Evolutionary conservation across 2,329 filamentous ascomycete species (phyloP).

Genomic region (Dothideomycetes sp.): DNA sequence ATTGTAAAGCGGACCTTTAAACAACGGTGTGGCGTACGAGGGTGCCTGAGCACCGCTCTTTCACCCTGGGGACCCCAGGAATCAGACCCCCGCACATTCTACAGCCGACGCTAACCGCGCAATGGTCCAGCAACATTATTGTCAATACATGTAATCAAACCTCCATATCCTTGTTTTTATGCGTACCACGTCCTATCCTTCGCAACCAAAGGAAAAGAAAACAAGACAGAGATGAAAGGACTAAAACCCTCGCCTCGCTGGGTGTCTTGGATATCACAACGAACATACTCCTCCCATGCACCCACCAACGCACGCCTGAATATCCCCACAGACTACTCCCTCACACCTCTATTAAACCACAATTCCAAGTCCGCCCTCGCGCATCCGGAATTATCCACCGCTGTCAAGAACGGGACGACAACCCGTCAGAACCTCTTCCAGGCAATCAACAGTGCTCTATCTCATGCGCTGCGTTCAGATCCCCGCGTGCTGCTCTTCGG

Average conservation of each 20-base stretch:
- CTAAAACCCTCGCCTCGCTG: too few relatives aligned
- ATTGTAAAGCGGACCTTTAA: too few relatives aligned
- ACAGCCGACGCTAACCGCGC: background rate
- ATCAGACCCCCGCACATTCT: background rate
- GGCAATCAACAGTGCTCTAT: slow-evolving; percentile 81
- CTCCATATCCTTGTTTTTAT: too few relatives aligned
- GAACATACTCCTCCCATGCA: slow-evolving; percentile 11
- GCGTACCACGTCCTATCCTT: too few relatives aligned
- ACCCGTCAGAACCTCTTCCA: slow-evolving; percentile 91
- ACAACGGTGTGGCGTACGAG: too few relatives aligned
- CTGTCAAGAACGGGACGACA: slow-evolving; percentile 39
- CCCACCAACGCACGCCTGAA: slow-evolving; percentile 57
- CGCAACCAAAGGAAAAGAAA: too few relatives aligned
- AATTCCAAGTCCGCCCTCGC: slow-evolving; percentile 60
- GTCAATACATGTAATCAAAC: too few relatives aligned
- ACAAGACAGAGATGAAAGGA: too few relatives aligned
- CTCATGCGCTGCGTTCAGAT: slow-evolving; percentile 70
- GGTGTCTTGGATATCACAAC: too few relatives aligned
- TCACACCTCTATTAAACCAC: slow-evolving; percentile 72
- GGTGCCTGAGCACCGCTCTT: too few relatives aligned
- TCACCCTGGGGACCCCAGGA: too few relatives aligned
- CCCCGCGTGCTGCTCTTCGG: slow-evolving; percentile 86
- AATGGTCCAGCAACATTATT: too few relatives aligned
- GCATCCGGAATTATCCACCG: slow-evolving; percentile 55
- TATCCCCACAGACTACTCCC: slow-evolving; percentile 74